These are phyloP conservation scores for Dactylonectria macrodidyma DNA, from an alignment of 2,329 filamentous ascomycete species.

Conservation along the genomic window DNA sequence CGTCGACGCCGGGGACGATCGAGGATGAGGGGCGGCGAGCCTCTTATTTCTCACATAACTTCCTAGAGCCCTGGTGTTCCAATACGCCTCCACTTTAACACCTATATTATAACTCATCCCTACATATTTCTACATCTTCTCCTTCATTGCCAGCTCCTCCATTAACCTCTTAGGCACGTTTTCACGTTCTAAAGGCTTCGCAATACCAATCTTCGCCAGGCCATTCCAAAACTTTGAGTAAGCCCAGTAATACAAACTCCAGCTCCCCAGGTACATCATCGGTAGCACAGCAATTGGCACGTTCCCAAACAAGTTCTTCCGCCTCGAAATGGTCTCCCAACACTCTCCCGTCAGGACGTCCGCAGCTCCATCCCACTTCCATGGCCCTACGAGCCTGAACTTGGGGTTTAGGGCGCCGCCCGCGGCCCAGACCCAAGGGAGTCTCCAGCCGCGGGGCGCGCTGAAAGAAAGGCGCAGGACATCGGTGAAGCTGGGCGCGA, in stretches of 20 bases:
- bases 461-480: constrained; percentile 13
- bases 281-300: constrained; percentile 17
- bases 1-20: too few species aligned
- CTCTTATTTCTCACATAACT: too few species aligned
- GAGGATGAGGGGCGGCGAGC: too few species aligned
- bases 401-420: constrained; percentile 29
- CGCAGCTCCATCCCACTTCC: constrained; percentile 22
- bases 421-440: constrained; percentile 26
- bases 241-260: constrained; percentile 19
- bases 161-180: constrained; percentile 16
- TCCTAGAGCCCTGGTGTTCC: too few species aligned
- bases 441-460: constrained; percentile 23
- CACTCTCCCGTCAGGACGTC: constrained; percentile 25
- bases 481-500: constrained; percentile 53
- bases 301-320: constrained; percentile 17
- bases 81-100: too few species aligned
- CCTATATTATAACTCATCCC: background rate
- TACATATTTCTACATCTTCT: constrained; percentile 4
- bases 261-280: constrained; percentile 18
- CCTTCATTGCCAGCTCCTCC: constrained; percentile 10
- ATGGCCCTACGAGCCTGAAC: constrained; percentile 28
- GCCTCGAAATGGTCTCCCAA: constrained; percentile 31
- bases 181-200: constrained; percentile 2
- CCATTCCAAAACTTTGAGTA: constrained; percentile 18
- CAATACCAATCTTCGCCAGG: constrained; percentile 15